Evolutionary conservation across 306 rosid genomes (phyloP), one percentile per base, ranked within the genome.

Genomic region (Castanea sativa): DNA sequence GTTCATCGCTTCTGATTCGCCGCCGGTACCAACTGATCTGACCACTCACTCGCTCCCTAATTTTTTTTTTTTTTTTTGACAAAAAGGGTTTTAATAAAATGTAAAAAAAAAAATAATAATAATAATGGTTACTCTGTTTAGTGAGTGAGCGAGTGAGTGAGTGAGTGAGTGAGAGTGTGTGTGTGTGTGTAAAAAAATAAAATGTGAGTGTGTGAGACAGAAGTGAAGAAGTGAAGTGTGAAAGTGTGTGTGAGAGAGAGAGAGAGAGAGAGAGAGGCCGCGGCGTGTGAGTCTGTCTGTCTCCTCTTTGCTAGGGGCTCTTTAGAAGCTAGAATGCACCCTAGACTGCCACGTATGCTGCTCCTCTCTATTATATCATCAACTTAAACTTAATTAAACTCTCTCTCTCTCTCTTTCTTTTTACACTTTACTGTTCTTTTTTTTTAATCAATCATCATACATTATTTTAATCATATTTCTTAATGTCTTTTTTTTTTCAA

Each of bases 331-430:
- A 88, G 87, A 87, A 73, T 85, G 86, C 89, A 88, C 98, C 98
- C 98, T 92, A 91, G 88, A 83, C 88, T 90, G 97, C 98, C 98
- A 94, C 98, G 97, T 94, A 89, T 69, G 72, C 19, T 56, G 6
- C 5, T 55, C 77, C 78, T 84, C 90, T 82, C 76, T 80, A 86
- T 91, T 85, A 90, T 87, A 85, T 80, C 72, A 61, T 33, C 45
- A 49, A 49, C 53, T 49, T 49, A 49, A 49, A 30, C 69, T 12
- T 61, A 61, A 27, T 61, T 12, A 41, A 41, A 41, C 11, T 41
- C 2, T 41, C 45, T 41, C 45, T 38, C 11, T 35, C 38, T 33
- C 38, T 33, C 5, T 5, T 6, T 33, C 38, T 33, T 5, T 32
- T 41, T 41, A 41, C 45, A 41, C 45, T 41, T 41, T 41, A 41